Percentiles rank a stretch among this genome's conserved stretches.
These are phyloP conservation scores for Papiliotrema fonsecae DNA, from an alignment of 1,284 basidiomycete species.

Conservation along the genomic window DNA sequence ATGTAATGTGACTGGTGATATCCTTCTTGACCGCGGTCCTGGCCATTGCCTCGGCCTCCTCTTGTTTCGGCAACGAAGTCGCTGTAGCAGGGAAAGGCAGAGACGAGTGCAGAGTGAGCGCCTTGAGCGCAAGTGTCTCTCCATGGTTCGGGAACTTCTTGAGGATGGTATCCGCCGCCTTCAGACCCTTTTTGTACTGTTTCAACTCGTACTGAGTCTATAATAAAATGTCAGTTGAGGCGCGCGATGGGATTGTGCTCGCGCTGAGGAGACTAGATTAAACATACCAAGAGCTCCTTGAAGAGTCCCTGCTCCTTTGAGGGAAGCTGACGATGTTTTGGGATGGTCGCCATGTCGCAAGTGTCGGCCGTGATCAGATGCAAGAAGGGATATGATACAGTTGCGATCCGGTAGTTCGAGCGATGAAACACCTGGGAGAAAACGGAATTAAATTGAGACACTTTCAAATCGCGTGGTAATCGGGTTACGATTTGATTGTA, in stretches of 20 bases:
- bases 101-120: conserved; percentile 63
- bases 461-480: too few species aligned
- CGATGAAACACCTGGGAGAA: too few species aligned
- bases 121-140: conserved; percentile 92
- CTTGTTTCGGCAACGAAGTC: conserved; percentile 60
- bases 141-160: conserved; percentile 96
- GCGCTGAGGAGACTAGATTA: background rate
- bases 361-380: background rate
- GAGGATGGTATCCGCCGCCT: conserved; percentile 88
- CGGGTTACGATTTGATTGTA: too few species aligned
- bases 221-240: background rate
- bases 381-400: background rate
- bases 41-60: conserved; percentile 72
- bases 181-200: conserved; percentile 84
- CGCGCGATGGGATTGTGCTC: background rate
- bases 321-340: conserved; percentile 55
- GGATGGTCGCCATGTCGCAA: conserved; percentile 22
- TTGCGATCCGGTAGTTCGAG: too few species aligned
- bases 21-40: conserved; percentile 84
- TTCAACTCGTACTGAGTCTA: conserved; percentile 75
- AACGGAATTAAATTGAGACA: too few species aligned
- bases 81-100: conserved; percentile 43
- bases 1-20: conserved; percentile 89
- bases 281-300: conserved; percentile 70
- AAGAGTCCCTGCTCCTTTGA: conserved; percentile 83